Evolutionary conservation across 306 rosid species (phyloP).

Genomic region (Dicorynia guianensis): DNA sequence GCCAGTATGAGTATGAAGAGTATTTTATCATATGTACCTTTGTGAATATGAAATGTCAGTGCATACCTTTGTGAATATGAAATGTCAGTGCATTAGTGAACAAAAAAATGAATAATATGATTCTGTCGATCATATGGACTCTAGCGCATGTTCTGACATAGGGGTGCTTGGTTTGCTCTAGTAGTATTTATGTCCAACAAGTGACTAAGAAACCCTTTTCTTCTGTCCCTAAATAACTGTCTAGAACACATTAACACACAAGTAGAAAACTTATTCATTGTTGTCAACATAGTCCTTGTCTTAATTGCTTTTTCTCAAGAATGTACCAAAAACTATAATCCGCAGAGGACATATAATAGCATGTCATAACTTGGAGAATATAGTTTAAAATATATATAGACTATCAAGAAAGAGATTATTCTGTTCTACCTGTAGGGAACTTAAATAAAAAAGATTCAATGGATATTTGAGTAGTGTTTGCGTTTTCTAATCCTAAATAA

Average conservation of each 20-base stretch:
- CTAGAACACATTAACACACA: neutral
- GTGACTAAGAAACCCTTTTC: neutral
- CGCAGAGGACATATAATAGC: neutral
- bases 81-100: no score
- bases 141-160: neutral
- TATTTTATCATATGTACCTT: no score
- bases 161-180: neutral
- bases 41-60: no score
- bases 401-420: conserved; percentile 15
- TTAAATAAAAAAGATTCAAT: conserved; percentile 6
- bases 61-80: no score
- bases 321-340: conserved; percentile 16
- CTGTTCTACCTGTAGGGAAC: conserved; percentile 13
- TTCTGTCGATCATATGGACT: conserved; percentile 1
- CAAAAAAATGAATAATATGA: neutral
- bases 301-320: conserved; percentile 10
- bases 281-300: conserved; percentile 15
- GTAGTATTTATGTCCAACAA: neutral
- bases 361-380: neutral
- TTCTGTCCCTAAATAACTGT: conserved; percentile 1
- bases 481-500: conserved; percentile 3
- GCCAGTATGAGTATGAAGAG: no score
- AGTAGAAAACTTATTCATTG: neutral
- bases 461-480: neutral
- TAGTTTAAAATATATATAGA: conserved; percentile 12